phyloP scores from a whole-genome alignment of 805 yeast genomes.

The Saccharomycopsis capsularis region DNA sequence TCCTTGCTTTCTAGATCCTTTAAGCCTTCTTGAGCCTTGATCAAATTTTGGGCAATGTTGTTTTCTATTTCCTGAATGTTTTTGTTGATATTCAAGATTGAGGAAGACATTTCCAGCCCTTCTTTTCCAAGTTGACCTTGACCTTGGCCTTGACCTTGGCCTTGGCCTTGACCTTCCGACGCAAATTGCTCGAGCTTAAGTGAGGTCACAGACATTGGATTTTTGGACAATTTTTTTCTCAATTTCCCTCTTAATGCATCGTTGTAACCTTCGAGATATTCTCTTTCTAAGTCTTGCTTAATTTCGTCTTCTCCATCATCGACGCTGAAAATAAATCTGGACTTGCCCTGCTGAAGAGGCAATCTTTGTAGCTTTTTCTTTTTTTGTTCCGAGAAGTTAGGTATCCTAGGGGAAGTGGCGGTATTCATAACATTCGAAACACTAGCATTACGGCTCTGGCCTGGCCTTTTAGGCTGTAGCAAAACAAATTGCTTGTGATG shows the following conservation, averaged over 20 bases:
- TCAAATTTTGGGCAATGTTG: conserved; percentile 22
- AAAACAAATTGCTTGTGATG: conserved; percentile 16
- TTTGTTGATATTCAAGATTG: neutral
- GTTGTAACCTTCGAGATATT: conserved; percentile 64
- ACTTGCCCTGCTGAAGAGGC: conserved; percentile 15
- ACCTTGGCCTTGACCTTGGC: neutral
- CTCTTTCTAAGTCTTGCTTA: conserved; percentile 49
- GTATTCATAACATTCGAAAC: neutral
- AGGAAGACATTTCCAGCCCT: neutral
- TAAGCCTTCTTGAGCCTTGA: conserved; percentile 25
- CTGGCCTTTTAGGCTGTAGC: conserved; percentile 11
- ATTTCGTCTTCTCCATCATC: conserved; percentile 77
- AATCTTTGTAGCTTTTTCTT: conserved; percentile 18
- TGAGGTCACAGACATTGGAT: conserved; percentile 12
- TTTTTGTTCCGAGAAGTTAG: conserved; percentile 5
- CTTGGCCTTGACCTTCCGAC: neutral
- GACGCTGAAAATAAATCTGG: conserved; percentile 51
- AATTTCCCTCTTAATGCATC: conserved; percentile 56
- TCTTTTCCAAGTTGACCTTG: neutral
- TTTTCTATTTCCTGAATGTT: conserved; percentile 20
- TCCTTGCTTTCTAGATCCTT: conserved; percentile 25
- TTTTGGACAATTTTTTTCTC: conserved; percentile 29
- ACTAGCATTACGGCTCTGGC: conserved; percentile 11
- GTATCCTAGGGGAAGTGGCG: conserved; percentile 1
- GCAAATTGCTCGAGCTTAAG: conserved; percentile 9